Evolutionary conservation across 2,329 filamentous ascomycete genomes (phyloP).

Genomic region (Penicillium sp.): DNA sequence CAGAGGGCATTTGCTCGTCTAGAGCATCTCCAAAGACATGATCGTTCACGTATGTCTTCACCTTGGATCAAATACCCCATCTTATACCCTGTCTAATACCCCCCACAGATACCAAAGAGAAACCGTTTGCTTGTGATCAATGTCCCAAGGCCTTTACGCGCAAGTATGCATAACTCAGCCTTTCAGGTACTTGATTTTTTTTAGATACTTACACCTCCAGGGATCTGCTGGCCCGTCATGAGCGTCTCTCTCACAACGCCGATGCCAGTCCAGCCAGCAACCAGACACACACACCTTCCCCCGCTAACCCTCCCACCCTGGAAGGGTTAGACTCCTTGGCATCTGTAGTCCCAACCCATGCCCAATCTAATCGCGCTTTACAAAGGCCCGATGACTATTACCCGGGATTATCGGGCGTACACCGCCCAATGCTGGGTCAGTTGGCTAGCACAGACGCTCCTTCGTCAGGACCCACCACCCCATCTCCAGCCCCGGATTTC

Average conservation of each 20-base stretch:
- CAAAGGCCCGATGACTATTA: slow-evolving; percentile 15
- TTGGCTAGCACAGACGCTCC: slow-evolving; percentile 12
- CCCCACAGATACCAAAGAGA: slow-evolving; percentile 35
- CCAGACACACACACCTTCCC: slow-evolving; percentile 19
- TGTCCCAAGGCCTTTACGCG: slow-evolving; percentile 37
- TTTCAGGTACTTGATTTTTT: no score
- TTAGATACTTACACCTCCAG: slow-evolving; percentile 17
- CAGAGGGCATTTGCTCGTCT: slow-evolving; percentile 32
- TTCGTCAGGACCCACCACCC: slow-evolving; percentile 20
- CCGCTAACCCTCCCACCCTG: slow-evolving; percentile 17
- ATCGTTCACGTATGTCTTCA: slow-evolving; percentile 32
- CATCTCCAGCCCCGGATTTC: slow-evolving; percentile 26
- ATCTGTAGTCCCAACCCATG: slow-evolving; percentile 27
- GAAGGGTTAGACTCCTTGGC: slow-evolving; percentile 31
- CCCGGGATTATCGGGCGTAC: slow-evolving; percentile 5
- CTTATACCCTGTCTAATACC: slow-evolving; percentile 14
- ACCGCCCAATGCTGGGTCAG: slow-evolving; percentile 14
- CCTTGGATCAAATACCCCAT: background rate
- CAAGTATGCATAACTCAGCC: slow-evolving; percentile 22
- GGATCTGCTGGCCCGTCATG: slow-evolving; percentile 34
- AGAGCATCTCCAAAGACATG: slow-evolving; percentile 38
- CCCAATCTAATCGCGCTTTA: slow-evolving; percentile 11
- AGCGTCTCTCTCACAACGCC: slow-evolving; percentile 29
- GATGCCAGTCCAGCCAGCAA: slow-evolving; percentile 12
- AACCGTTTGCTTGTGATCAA: slow-evolving; percentile 30